These are phyloP conservation scores for Hanseniaspora guilliermondii DNA, from an alignment of 805 yeast species.

Conservation along the genomic window DNA sequence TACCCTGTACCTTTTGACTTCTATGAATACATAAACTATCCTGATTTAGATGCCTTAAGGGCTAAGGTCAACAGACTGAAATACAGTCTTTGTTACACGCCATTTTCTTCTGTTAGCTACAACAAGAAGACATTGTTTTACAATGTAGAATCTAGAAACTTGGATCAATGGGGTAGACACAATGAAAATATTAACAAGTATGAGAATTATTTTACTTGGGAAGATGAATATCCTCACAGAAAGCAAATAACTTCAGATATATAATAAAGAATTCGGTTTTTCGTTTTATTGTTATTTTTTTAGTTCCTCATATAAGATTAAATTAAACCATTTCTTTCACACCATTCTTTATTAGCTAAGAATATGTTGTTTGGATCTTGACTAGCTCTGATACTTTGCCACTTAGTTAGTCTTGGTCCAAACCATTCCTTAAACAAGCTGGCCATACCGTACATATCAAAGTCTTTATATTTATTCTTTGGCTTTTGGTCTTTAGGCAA, in stretches of 20 bases:
- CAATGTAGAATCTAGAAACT: slow-evolving; percentile 4
- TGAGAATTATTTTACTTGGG: slow-evolving; percentile 6
- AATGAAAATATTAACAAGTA: slow-evolving; percentile 3
- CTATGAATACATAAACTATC: slow-evolving; percentile 5
- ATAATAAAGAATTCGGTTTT: background rate
- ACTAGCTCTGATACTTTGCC: slow-evolving; percentile 49
- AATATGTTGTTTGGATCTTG: slow-evolving; percentile 78
- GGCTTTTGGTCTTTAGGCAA: slow-evolving; percentile 24
- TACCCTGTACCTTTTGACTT: slow-evolving; percentile 6
- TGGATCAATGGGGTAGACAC: slow-evolving; percentile 13
- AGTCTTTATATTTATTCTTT: slow-evolving; percentile 37
- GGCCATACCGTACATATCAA: slow-evolving; percentile 71
- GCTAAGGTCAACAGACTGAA: slow-evolving; percentile 5
- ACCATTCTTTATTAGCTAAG: slow-evolving; percentile 69
- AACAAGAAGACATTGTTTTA: slow-evolving; percentile 2
- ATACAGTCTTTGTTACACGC: slow-evolving; percentile 7
- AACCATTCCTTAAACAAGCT: slow-evolving; percentile 63
- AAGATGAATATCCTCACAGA: slow-evolving; percentile 5
- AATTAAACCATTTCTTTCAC: slow-evolving; percentile 52
- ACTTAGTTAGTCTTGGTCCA: slow-evolving; percentile 53
- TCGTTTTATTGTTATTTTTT: background rate
- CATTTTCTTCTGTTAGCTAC: background rate
- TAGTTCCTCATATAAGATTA: background rate
- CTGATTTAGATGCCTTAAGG: background rate
- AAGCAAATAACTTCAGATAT: background rate